Evolutionary conservation across 2,329 filamentous ascomycete species (phyloP).

Genomic region (Ophiostoma sp.): DNA sequence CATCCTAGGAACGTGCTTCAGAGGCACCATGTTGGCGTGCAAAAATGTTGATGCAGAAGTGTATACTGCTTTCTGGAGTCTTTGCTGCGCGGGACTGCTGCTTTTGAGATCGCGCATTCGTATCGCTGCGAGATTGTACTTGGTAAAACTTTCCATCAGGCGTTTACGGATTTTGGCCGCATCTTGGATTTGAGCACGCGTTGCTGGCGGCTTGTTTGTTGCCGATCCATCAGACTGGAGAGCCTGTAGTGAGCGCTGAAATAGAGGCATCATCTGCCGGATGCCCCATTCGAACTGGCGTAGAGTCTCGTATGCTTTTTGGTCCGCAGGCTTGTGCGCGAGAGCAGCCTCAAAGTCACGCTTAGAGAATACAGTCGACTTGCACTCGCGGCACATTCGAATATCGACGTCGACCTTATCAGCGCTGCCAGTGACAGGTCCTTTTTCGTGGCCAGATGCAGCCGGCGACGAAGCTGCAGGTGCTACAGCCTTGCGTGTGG

Average conservation of each 20-base stretch:
- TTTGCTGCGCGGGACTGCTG: conserved; percentile 63
- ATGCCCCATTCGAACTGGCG: conserved; percentile 86
- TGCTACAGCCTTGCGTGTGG: conserved; percentile 42
- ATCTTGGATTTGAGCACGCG: conserved; percentile 68
- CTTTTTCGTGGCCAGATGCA: conserved; percentile 28
- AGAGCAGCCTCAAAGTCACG: conserved; percentile 72
- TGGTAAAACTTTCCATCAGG: conserved; percentile 80
- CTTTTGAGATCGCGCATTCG: conserved; percentile 75
- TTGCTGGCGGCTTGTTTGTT: conserved; percentile 41
- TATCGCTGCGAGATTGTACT: conserved; percentile 78
- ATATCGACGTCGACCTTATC: conserved; percentile 67
- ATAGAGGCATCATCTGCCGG: conserved; percentile 70
- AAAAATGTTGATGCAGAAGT: conserved; percentile 76
- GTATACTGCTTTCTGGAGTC: conserved; percentile 76
- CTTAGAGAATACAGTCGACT: conserved; percentile 54
- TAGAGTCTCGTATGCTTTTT: conserved; percentile 76
- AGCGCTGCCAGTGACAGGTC: conserved; percentile 7
- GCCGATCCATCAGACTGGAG: conserved; percentile 52
- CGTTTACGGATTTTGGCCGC: conserved; percentile 86
- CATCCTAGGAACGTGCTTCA: conserved; percentile 68
- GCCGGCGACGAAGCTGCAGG: neutral
- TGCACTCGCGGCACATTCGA: conserved; percentile 90
- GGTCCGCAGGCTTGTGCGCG: conserved; percentile 62
- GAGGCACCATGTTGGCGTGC: conserved; percentile 82
- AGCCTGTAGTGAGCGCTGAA: conserved; percentile 68